Conservation (phyloP, 225 moss, liverwort and hornwort species). For the Antitrichia curtipendula region DNA sequence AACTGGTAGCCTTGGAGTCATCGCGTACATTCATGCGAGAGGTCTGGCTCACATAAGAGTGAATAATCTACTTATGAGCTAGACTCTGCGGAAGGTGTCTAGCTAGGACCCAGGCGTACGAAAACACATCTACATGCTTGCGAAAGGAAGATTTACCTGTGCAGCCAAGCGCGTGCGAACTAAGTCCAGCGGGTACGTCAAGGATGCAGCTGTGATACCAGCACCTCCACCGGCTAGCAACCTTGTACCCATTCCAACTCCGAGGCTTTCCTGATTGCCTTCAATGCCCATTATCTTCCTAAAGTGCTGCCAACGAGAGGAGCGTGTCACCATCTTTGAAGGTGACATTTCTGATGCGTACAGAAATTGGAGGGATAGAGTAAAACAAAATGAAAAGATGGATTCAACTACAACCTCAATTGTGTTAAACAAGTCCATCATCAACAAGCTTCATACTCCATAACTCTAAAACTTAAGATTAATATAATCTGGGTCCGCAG, state of each 20-base stretch:
- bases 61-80: not conserved
- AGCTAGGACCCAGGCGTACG: not conserved
- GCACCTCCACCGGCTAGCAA: slow-evolving; percentile 95
- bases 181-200: slow-evolving; percentile 95
- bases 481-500: not conserved
- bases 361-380: slow-evolving; percentile 11
- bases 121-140: not conserved
- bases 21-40: not conserved
- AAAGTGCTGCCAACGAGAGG: slow-evolving; percentile 56
- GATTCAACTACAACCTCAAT: not conserved
- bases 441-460: not conserved
- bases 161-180: slow-evolving; percentile 96
- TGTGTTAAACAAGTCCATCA: not conserved
- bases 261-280: slow-evolving; percentile 80
- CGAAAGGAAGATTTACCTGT: slow-evolving; percentile 31
- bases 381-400: not conserved
- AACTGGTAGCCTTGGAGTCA: not conserved
- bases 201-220: slow-evolving; percentile 84
- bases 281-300: slow-evolving; percentile 76
- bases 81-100: not conserved
- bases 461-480: not conserved
- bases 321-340: slow-evolving; percentile 24
- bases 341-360: slow-evolving; percentile 12
- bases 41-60: not conserved
- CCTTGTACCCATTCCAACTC: slow-evolving; percentile 87